phyloP scores from a whole-genome alignment of 1,284 basidiomycete species.

The Apiotrichum akiyoshidainum region DNA sequence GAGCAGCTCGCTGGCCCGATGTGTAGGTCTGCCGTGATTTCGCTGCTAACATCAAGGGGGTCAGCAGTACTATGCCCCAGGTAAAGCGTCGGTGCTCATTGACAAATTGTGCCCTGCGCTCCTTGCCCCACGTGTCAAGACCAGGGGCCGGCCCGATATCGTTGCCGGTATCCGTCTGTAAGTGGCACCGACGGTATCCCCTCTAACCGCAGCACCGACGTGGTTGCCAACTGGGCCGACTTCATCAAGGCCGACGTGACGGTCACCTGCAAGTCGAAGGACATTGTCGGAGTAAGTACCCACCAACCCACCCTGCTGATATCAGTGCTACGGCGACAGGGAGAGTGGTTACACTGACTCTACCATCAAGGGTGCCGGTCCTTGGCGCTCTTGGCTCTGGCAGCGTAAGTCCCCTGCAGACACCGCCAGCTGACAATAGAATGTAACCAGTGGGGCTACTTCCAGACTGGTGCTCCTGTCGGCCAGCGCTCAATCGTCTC shows the following conservation, averaged over 20 bases:
- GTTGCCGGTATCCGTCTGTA: conserved; percentile 11
- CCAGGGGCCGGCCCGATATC: too few species aligned
- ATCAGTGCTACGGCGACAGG: conserved; percentile 79
- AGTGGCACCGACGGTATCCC: conserved; percentile 20
- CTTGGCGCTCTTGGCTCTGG: conserved; percentile 84
- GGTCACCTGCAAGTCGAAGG: too few species aligned
- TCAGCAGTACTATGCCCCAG: background rate
- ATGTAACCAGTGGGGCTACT: conserved; percentile 92
- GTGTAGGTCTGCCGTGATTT: background rate
- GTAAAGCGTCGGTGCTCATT: background rate
- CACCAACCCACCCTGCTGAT: background rate
- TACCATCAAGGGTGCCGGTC: conserved; percentile 51
- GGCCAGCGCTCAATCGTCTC: conserved; percentile 9
- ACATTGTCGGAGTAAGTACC: too few species aligned
- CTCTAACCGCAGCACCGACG: conserved; percentile 8
- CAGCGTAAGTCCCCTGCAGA: conserved; percentile 53
- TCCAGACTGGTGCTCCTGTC: conserved; percentile 50
- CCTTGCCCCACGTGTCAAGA: background rate
- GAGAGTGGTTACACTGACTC: conserved; percentile 61
- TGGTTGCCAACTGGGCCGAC: too few species aligned
- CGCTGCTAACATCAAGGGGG: conserved; percentile 51
- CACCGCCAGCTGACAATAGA: conserved; percentile 16
- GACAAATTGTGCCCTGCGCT: background rate
- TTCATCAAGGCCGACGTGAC: too few species aligned
- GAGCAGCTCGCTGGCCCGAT: conserved; percentile 42